phyloP scores from a whole-genome alignment of 768 basidiomycete genomes.

The Serendipita indica region DNA sequence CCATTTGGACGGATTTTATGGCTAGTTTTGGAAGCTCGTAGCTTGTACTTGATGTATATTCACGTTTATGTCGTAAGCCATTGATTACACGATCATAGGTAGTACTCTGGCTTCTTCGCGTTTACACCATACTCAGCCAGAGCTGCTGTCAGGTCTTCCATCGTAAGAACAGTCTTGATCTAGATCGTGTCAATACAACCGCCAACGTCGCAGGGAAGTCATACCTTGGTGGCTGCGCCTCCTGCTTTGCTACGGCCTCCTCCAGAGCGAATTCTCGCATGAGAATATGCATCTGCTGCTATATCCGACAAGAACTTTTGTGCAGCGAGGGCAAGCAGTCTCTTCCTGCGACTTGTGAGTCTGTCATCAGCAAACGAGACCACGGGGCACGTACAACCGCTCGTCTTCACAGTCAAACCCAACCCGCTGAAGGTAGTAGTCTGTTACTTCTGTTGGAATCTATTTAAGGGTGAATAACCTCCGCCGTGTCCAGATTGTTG shows the following conservation, averaged over 20 bases:
- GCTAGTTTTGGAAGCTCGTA: neutral
- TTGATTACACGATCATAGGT: conserved; percentile 33
- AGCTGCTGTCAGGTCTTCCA: conserved; percentile 92
- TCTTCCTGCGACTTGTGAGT: conserved; percentile 43
- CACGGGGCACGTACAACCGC: conserved; percentile 47
- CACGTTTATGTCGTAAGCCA: neutral
- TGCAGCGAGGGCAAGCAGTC: conserved; percentile 84
- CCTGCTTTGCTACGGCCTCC: conserved; percentile 51
- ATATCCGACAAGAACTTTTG: conserved; percentile 98
- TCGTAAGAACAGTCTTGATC: conserved; percentile 84
- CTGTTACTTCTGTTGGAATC: conserved; percentile 96
- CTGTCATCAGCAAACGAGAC: neutral
- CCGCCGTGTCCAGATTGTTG: conserved; percentile 12
- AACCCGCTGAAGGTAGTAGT: conserved; percentile 89
- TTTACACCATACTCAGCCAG: conserved; percentile 94
- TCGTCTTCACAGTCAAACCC: conserved; percentile 94
- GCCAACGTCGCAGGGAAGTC: neutral
- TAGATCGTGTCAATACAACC: conserved; percentile 42
- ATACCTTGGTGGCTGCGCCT: conserved; percentile 48
- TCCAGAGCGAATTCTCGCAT: conserved; percentile 72
- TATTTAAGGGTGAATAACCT: conserved; percentile 21
- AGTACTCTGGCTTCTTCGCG: conserved; percentile 87
- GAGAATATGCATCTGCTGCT: conserved; percentile 91
- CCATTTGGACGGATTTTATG: conserved; percentile 2
- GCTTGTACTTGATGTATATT: neutral